Conservation (phyloP, 2,329 filamentous ascomycete species). For the Canariomyces notabilis region DNA sequence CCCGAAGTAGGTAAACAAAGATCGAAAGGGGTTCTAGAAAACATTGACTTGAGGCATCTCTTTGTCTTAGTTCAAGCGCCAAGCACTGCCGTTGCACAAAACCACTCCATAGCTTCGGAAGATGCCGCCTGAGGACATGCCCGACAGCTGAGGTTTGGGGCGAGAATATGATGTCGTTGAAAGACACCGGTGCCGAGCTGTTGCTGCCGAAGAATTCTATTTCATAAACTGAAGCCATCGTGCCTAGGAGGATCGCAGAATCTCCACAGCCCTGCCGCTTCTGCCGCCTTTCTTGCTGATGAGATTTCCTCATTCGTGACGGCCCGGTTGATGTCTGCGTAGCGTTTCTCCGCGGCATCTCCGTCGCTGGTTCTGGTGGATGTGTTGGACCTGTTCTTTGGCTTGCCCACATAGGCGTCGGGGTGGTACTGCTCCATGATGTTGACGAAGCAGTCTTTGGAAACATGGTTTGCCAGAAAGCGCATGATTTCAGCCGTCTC, state of each 20-base stretch:
- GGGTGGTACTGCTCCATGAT: slow-evolving; percentile 89
- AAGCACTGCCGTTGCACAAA: background rate
- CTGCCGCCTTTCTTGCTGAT: slow-evolving; percentile 61
- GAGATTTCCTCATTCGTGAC: slow-evolving; percentile 61
- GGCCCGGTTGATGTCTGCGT: slow-evolving; percentile 73
- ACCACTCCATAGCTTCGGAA: background rate
- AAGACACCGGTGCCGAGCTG: background rate
- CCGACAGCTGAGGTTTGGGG: background rate
- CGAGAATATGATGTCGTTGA: background rate
- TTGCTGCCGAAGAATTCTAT: slow-evolving; percentile 2
- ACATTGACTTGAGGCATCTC: background rate
- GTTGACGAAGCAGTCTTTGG: slow-evolving; percentile 71
- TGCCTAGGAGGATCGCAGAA: slow-evolving; percentile 62
- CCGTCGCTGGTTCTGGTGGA: slow-evolving; percentile 26
- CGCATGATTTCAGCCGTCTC: slow-evolving; percentile 70
- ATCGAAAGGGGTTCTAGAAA: background rate
- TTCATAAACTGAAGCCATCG: slow-evolving; percentile 46
- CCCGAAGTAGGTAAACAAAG: background rate
- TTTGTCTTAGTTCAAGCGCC: background rate
- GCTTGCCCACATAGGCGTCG: slow-evolving; percentile 74
- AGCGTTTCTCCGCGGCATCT: slow-evolving; percentile 49
- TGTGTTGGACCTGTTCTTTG: slow-evolving; percentile 36
- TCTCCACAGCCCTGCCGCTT: slow-evolving; percentile 69
- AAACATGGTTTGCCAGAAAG: slow-evolving; percentile 70
- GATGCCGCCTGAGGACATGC: too few species aligned